Base-by-base conservation (phyloP, 2,329 filamentous ascomycete genomes). In the Penicillium sp. region DNA sequence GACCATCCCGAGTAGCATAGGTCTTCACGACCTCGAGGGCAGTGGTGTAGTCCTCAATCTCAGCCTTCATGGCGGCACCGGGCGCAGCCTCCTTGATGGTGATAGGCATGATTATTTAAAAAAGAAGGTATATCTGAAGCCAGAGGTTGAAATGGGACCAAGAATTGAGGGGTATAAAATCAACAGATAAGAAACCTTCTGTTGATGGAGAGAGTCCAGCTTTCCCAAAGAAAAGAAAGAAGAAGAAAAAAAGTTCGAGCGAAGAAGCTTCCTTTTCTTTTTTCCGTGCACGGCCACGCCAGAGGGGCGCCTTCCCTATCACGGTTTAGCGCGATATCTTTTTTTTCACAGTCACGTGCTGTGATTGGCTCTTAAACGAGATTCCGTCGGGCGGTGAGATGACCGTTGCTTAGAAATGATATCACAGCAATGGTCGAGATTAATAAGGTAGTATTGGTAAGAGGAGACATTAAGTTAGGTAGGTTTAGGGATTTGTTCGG, bases 11-110 rank as follows among this genome's bases (percentile, higher is more conserved):
- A 75, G 84, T 83, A 65, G 88, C 75, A 78, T 96, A 97, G 72
- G 93, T 78, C 76, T 90, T 85, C 75, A 98, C 85, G 66, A 93
- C 80, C 72, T 96, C 88, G 63, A 93, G 80, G 63, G 93, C 95
- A 72, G 83, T 88, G 73, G 83, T 81, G 81, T 83, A 83, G 82
- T 96, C 90, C 68, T 92, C 81, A 73, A 88, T 81, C 76, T 87
- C 79, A 67, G 80, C 77, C 62, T 77, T 74, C 65, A 74, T 75
- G 58, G 74, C 71, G 39, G 82, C 73, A 64, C 79, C 78, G 69
- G 81, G 80, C 63, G 77, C 61, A 42, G 65, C 73, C 72, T 85
- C 79, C 70, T 87, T 88, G 78, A 90, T 91, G 73, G 85, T 80
- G 71, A 87, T 81, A 77, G 90, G 85, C 91, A 95, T 95, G 21